These are phyloP conservation scores for Iberis pinnata DNA, from an alignment of 345 rosid genomes.

Conservation along the genomic window DNA sequence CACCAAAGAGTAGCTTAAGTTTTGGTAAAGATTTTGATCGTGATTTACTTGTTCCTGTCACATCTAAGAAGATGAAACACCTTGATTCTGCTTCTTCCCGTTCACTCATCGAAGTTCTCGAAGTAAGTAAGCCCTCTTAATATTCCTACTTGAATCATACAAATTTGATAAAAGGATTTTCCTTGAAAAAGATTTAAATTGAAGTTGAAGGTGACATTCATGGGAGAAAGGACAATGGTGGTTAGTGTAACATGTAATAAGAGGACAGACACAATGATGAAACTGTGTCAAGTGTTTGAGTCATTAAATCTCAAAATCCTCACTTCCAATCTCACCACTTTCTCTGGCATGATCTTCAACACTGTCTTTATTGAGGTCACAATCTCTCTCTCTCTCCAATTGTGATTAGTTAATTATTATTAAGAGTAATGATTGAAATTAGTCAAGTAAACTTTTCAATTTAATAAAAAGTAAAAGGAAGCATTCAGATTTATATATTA, in stretches of 20 bases:
- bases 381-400: conserved; percentile 6
- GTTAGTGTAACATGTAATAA: conserved; percentile 80
- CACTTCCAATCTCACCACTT: conserved; percentile 62
- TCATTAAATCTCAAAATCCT: conserved; percentile 67
- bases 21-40: conserved; percentile 43
- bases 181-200: background rate
- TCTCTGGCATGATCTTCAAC: conserved; percentile 66
- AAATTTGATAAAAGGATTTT: background rate
- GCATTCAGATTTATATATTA: conserved; percentile 1
- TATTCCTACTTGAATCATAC: background rate
- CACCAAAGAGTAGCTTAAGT: conserved; percentile 32
- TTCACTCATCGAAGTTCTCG: conserved; percentile 58
- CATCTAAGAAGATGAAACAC: conserved; percentile 68
- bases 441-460: conserved; percentile 25
- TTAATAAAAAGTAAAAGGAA: conserved; percentile 14
- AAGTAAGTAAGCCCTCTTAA: no score
- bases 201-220: conserved; percentile 62
- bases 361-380: conserved; percentile 78
- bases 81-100: conserved; percentile 35
- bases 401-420: background rate
- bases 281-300: conserved; percentile 76
- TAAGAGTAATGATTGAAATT: conserved; percentile 21
- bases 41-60: conserved; percentile 47
- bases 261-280: conserved; percentile 80
- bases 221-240: conserved; percentile 66